Conservation (phyloP, 208 protist species). For the Crithidia acanthocephali region DNA sequence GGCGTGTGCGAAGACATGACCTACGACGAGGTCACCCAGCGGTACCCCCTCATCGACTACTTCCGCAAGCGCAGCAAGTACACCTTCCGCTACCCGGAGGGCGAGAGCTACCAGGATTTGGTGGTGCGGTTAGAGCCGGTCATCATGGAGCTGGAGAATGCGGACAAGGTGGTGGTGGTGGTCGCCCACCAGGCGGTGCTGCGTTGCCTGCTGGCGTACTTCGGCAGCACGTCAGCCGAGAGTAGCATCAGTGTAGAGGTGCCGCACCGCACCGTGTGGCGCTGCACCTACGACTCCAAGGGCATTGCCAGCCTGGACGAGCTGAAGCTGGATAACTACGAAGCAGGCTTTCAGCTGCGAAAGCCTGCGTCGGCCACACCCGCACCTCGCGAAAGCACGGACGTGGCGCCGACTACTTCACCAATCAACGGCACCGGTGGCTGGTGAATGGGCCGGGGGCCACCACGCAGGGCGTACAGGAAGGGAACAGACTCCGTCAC, state of each 20-base stretch:
- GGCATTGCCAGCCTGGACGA: slow-evolving; percentile 82
- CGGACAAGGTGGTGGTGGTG: slow-evolving; percentile 80
- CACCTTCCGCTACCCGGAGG: slow-evolving; percentile 88
- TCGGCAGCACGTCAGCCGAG: slow-evolving; percentile 81
- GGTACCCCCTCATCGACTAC: slow-evolving; percentile 80
- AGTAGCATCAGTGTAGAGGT: slow-evolving; percentile 75
- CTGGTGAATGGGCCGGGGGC: no score
- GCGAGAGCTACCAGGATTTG: slow-evolving; percentile 92
- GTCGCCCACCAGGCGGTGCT: slow-evolving; percentile 89
- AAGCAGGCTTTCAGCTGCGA: slow-evolving; percentile 33
- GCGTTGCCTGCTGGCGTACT: slow-evolving; percentile 87
- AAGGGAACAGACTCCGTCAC: no score
- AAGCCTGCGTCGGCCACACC: background rate
- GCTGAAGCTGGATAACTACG: slow-evolving; percentile 57
- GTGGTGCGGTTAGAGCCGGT: slow-evolving; percentile 87
- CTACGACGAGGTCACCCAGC: slow-evolving; percentile 70
- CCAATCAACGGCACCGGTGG: no score
- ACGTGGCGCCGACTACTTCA: no score
- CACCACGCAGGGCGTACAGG: no score
- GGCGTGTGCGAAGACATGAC: slow-evolving; percentile 90
- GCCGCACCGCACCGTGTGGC: slow-evolving; percentile 86
- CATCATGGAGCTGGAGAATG: slow-evolving; percentile 92
- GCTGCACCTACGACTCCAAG: slow-evolving; percentile 86
- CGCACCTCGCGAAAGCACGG: background rate
- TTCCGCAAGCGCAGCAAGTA: slow-evolving; percentile 86